Conservation (phyloP, 768 basidiomycete species). For the Podaxis pistillaris region DNA sequence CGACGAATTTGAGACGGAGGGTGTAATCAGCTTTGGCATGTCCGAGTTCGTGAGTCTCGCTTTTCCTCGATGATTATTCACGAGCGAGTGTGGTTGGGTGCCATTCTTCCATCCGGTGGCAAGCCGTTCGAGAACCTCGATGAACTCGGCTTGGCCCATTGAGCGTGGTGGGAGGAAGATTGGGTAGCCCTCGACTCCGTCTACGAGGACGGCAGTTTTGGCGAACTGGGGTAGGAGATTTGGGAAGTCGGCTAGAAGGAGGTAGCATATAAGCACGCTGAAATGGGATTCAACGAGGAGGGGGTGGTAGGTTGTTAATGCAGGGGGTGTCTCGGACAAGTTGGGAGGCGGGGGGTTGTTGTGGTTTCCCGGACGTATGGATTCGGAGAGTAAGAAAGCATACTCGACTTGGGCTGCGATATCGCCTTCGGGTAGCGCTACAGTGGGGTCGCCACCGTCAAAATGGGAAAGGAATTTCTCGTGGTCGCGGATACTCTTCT, state of each 20-base stretch:
- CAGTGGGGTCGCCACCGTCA: conserved; percentile 60
- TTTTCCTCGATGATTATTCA: conserved; percentile 33
- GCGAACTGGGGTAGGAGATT: conserved; percentile 62
- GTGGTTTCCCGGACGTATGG: conserved; percentile 61
- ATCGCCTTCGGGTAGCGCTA: conserved; percentile 34
- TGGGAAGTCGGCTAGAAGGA: conserved; percentile 77
- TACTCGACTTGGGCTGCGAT: conserved; percentile 57
- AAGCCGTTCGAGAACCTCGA: conserved; percentile 81
- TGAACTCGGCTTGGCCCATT: conserved; percentile 88
- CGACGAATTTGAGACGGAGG: conserved; percentile 19
- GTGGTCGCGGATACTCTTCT: conserved; percentile 80
- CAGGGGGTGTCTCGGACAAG: conserved; percentile 45
- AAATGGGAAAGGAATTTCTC: conserved; percentile 84
- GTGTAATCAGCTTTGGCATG: conserved; percentile 26
- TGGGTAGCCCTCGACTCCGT: conserved; percentile 86
- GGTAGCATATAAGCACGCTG: conserved; percentile 68
- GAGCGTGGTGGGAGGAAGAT: conserved; percentile 85
- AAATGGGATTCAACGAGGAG: conserved; percentile 87
- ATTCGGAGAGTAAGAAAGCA: conserved; percentile 69
- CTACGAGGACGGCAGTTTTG: conserved; percentile 65
- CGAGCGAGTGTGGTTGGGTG: conserved; percentile 52
- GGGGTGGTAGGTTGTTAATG: conserved; percentile 89
- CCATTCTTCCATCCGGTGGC: conserved; percentile 74
- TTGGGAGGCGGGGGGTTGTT: conserved; percentile 28
- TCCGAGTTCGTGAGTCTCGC: conserved; percentile 38